Evolutionary conservation across 192 early-diverging fungal genomes (phyloP).

Genomic region (Anaeromyces robustus): DNA sequence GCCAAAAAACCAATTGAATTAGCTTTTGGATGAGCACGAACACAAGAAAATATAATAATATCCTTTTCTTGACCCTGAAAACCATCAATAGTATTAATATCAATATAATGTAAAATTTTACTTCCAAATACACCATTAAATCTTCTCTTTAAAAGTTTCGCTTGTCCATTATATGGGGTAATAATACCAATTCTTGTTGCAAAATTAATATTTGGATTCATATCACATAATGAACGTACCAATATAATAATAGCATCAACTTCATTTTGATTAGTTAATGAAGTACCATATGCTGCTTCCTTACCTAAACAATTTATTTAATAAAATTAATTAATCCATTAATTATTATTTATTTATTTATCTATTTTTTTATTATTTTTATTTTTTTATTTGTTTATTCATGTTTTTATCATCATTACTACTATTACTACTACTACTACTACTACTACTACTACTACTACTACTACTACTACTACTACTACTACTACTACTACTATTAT

Average conservation of each 20-base stretch:
- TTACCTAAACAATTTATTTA: not conserved
- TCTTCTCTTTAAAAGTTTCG: slow-evolving; percentile 44
- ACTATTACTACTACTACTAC: too few relatives aligned
- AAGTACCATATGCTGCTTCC: not conserved
- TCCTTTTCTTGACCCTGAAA: slow-evolving; percentile 98
- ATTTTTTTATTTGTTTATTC: too few relatives aligned
- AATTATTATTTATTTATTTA: too few relatives aligned
- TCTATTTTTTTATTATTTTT: too few relatives aligned
- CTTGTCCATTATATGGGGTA: slow-evolving; percentile 83
- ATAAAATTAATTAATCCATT: too few relatives aligned
- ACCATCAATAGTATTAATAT: slow-evolving; percentile 89
- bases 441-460: too few relatives aligned
- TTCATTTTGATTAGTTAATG: not conserved
- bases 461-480: too few relatives aligned
- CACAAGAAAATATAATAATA: slow-evolving; percentile 89
- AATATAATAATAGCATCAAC: not conserved
- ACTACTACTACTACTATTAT: too few relatives aligned
- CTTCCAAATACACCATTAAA: slow-evolving; percentile 52
- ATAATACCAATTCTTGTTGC: slow-evolving; percentile 63
- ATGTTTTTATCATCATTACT: too few relatives aligned
- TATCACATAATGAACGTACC: not conserved
- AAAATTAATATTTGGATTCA: slow-evolving; percentile 23
- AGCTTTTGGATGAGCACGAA: slow-evolving; percentile 44
- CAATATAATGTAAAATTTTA: slow-evolving; percentile 48
- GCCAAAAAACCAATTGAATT: slow-evolving; percentile 64